phyloP scores from a whole-genome alignment of 805 yeast genomes.

The Teunomyces pallodes region DNA sequence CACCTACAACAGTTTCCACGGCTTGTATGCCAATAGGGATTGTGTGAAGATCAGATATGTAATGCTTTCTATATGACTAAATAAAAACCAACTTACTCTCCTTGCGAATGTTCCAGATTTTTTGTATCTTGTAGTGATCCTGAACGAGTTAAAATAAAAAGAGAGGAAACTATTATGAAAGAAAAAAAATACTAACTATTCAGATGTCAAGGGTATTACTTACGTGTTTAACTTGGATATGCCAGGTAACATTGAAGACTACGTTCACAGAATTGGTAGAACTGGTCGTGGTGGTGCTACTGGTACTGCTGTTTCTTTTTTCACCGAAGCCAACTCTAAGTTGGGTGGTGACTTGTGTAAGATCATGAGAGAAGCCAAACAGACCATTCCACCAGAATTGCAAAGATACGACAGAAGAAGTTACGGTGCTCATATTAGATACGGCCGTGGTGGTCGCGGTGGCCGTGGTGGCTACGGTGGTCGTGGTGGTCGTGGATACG shows the following conservation, averaged over 20 bases:
- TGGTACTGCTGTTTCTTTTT: constrained; percentile 94
- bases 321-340: constrained; percentile 83
- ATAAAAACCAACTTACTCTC: constrained; percentile 1
- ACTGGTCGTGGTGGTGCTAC: constrained; percentile 98
- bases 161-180: not conserved
- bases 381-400: constrained; percentile 78
- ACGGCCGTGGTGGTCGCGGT: constrained; percentile 56
- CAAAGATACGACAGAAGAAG: constrained; percentile 63
- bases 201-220: constrained; percentile 97
- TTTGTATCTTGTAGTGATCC: constrained; percentile 2
- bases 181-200: constrained; percentile 26
- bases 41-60: constrained; percentile 4
- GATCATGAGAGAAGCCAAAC: constrained; percentile 94
- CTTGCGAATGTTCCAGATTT: not conserved
- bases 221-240: constrained; percentile 92
- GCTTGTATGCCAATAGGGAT: not conserved
- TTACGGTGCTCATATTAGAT: constrained; percentile 58
- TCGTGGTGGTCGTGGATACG: constrained; percentile 53
- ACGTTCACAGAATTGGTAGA: constrained; percentile 98
- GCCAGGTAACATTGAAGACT: constrained; percentile 98
- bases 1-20: not conserved
- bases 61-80: constrained; percentile 4
- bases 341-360: constrained; percentile 88
- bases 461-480: constrained; percentile 53
- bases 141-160: not conserved